Evolutionary conservation across 495 filamentous ascomycete species (phyloP).

Genomic region (Talaromyces borbonicus): DNA sequence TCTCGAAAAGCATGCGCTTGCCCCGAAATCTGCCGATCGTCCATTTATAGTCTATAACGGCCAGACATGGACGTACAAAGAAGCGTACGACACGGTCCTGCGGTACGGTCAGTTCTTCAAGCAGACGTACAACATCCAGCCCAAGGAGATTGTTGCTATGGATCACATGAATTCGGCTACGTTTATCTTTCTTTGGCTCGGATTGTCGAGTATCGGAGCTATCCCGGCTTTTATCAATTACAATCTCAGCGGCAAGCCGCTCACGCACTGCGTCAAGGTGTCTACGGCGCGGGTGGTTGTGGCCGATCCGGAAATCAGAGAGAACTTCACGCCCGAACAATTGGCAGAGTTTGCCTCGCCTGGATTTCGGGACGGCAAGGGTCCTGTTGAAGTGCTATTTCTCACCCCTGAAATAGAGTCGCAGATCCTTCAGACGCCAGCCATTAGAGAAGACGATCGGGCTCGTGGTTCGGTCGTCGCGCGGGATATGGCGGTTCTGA

Average conservation of each 20-base stretch:
- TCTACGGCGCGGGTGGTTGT: constrained; percentile 62
- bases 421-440: constrained; percentile 46
- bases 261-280: constrained; percentile 69
- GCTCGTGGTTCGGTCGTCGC: constrained; percentile 40
- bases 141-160: constrained; percentile 76
- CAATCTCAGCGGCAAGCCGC: constrained; percentile 65
- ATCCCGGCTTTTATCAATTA: constrained; percentile 93
- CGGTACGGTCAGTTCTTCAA: constrained; percentile 80
- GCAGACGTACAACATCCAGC: constrained; percentile 54
- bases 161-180: constrained; percentile 79
- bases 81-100: constrained; percentile 64
- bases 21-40: constrained; percentile 43
- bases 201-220: constrained; percentile 81
- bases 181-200: constrained; percentile 77
- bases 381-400: constrained; percentile 50
- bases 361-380: constrained; percentile 35
- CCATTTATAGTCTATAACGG: constrained; percentile 69
- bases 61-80: constrained; percentile 66
- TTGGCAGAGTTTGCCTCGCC: constrained; percentile 31
- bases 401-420: constrained; percentile 54
- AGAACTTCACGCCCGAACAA: constrained; percentile 37
- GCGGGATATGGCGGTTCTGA: constrained; percentile 59
- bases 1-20: constrained; percentile 59
- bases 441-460: constrained; percentile 53
- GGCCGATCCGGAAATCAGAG: constrained; percentile 61